These are phyloP conservation scores for Venturia nashicola DNA, from an alignment of 2,329 filamentous ascomycete species.

Conservation along the genomic window DNA sequence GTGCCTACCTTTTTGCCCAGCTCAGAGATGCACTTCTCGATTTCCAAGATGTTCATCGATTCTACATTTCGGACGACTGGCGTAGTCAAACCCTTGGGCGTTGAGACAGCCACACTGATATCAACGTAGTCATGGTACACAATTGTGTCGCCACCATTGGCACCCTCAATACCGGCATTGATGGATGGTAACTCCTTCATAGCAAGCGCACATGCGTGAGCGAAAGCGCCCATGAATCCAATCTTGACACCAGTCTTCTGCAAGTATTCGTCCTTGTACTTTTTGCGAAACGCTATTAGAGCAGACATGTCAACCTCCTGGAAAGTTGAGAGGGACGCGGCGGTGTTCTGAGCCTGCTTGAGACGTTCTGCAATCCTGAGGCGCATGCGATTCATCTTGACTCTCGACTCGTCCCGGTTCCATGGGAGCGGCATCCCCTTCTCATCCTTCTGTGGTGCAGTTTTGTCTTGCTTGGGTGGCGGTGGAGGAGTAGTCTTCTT, in stretches of 20 bases:
- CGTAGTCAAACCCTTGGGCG: conserved; percentile 93
- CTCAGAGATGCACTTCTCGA: conserved; percentile 84
- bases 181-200: conserved; percentile 92
- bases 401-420: conserved; percentile 75
- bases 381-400: conserved; percentile 99
- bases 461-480: neutral
- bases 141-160: conserved; percentile 89
- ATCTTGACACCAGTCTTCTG: conserved; percentile 97
- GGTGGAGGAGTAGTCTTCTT: conserved; percentile 18
- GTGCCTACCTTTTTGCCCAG: conserved; percentile 81
- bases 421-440: conserved; percentile 16
- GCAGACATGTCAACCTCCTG: conserved; percentile 99
- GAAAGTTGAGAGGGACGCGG: conserved; percentile 93
- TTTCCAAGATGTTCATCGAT: conserved; percentile 71
- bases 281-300: conserved; percentile 91
- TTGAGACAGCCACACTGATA: conserved; percentile 92
- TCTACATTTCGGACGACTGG: conserved; percentile 93
- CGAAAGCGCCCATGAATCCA: conserved; percentile 99
- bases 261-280: conserved; percentile 91
- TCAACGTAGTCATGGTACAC: conserved; percentile 98
- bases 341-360: conserved; percentile 98
- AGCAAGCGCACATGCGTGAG: conserved; percentile 75
- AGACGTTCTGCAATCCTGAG: conserved; percentile 92
- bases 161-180: conserved; percentile 94
- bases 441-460: conserved; percentile 18